These are phyloP conservation scores for Lentinula sp. DNA, from an alignment of 768 basidiomycete species.

Conservation along the genomic window DNA sequence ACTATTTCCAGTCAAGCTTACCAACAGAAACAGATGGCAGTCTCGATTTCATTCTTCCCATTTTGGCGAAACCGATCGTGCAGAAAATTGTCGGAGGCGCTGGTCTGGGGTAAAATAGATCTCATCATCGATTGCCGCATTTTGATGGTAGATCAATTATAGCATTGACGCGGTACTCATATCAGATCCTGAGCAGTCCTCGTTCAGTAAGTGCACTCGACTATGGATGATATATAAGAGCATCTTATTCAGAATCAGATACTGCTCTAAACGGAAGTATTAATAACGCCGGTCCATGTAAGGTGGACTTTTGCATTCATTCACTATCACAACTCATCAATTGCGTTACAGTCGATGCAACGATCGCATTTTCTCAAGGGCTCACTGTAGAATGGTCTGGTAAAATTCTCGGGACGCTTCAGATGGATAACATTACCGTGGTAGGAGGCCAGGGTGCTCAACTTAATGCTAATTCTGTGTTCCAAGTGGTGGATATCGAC, in stretches of 20 bases:
- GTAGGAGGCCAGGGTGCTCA: slow-evolving; percentile 59
- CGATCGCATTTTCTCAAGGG: slow-evolving; percentile 58
- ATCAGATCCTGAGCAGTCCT: slow-evolving; percentile 45
- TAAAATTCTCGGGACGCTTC: slow-evolving; percentile 49
- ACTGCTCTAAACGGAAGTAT: slow-evolving; percentile 56
- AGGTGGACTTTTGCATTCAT: slow-evolving; percentile 15
- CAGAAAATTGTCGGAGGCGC: slow-evolving; percentile 62
- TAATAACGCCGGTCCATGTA: slow-evolving; percentile 68
- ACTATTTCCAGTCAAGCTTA: slow-evolving; percentile 53
- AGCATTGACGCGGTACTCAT: slow-evolving; percentile 62
- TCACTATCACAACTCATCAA: slow-evolving; percentile 2
- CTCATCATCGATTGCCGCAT: not conserved
- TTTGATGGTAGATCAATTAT: not conserved
- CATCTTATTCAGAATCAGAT: slow-evolving; percentile 22
- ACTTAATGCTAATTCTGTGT: slow-evolving; percentile 47
- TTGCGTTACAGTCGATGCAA: slow-evolving; percentile 51
- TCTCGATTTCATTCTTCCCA: slow-evolving; percentile 58
- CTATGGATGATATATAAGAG: not conserved
- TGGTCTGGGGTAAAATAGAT: slow-evolving; percentile 37
- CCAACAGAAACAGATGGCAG: slow-evolving; percentile 56
- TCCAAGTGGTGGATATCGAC: slow-evolving; percentile 50
- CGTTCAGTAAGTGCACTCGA: slow-evolving; percentile 40
- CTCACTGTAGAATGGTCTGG: slow-evolving; percentile 58
- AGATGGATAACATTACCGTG: slow-evolving; percentile 53
- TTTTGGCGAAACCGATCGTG: slow-evolving; percentile 70